Evolutionary conservation across 2,329 filamentous ascomycete species (phyloP).

Genomic region (Talaromyces sp.): DNA sequence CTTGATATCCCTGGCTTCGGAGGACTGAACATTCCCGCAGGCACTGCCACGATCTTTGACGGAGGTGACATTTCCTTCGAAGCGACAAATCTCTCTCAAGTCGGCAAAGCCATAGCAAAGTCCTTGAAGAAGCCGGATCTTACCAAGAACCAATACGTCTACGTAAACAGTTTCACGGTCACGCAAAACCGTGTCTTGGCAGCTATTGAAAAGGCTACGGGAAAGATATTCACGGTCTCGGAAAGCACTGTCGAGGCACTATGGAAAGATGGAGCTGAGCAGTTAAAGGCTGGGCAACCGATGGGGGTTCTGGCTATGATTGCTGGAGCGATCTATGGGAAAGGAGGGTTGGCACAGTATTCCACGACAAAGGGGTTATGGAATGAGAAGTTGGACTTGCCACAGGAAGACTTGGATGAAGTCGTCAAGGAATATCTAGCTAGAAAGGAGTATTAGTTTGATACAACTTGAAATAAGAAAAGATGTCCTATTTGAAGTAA

Average conservation of each 20-base stretch:
- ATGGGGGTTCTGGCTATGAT: constrained; percentile 11
- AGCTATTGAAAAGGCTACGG: constrained; percentile 17
- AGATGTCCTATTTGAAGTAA: background rate
- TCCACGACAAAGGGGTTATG: constrained; percentile 5
- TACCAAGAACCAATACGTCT: constrained; percentile 18
- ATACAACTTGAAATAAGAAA: background rate
- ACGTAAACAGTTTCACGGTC: constrained; percentile 16
- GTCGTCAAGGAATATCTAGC: background rate
- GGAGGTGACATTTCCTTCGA: constrained; percentile 21
- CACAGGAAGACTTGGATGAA: constrained; percentile 9
- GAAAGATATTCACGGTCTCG: constrained; percentile 11
- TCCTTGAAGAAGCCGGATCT: constrained; percentile 17
- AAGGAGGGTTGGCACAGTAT: background rate
- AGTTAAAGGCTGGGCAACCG: background rate
- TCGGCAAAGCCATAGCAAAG: constrained; percentile 24
- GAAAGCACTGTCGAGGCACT: background rate
- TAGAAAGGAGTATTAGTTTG: background rate
- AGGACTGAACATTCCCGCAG: constrained; percentile 32
- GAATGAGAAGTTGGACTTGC: constrained; percentile 7
- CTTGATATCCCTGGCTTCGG: constrained; percentile 30
- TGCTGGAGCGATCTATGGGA: constrained; percentile 5
- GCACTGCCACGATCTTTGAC: constrained; percentile 28
- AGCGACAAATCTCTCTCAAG: constrained; percentile 22
- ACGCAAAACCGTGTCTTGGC: constrained; percentile 14
- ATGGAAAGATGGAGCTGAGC: constrained; percentile 1